Base-by-base conservation (phyloP, 306 rosid genomes). In the Heteromeles arbutifolia region DNA sequence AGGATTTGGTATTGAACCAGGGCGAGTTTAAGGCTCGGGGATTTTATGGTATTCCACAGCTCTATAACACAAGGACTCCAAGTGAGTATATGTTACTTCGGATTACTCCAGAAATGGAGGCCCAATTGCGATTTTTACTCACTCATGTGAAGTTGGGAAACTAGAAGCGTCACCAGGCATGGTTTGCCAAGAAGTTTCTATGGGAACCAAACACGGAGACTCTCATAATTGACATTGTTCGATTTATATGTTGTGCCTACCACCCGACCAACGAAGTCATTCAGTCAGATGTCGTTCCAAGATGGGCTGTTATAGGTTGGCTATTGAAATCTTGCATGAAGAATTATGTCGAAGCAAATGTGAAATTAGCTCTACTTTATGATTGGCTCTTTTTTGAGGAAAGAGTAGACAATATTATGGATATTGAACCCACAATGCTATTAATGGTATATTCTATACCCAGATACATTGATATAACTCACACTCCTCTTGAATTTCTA, bases 221-320 rank as follows among this genome's bases (percentile, higher is more conserved):
- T 62, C 71, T 90, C 41, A 79, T 91, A 67, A 78, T 82, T 69
- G 98, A 93, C 82, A 82, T 90, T 43, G 85, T 93, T 75, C 83
- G 94, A 72, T 93, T 93, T 78, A 78, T 91, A 74, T 93, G 98
- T 64, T 90, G 92, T 83, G 91, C 85, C 13, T 91, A 93, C 79
- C 97, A 93, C 78, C 98, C 98, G 1, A 65, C 97, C 11, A 91
- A 90, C 82, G 90, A 93, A 85, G 85, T 93, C 45, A 87, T 91
- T 85, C 96, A 87, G 58, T 91, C 98, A 3, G 96, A 90, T 79
- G 54, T 91, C 81, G 29, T 90, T 83, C 97, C 94, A 6, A 83
- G 97, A 83, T 93, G 98, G 98, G 97, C 92, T 28, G 77, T 88
- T 21, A 79, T 93, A 67, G 98, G 98, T 82, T 93, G 92, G 97